A percentile compares a stretch with the other conserved stretches of the same genome.
These are phyloP conservation scores for Meripilus lineatus DNA, from an alignment of 1,284 basidiomycete genomes.

Conservation along the genomic window DNA sequence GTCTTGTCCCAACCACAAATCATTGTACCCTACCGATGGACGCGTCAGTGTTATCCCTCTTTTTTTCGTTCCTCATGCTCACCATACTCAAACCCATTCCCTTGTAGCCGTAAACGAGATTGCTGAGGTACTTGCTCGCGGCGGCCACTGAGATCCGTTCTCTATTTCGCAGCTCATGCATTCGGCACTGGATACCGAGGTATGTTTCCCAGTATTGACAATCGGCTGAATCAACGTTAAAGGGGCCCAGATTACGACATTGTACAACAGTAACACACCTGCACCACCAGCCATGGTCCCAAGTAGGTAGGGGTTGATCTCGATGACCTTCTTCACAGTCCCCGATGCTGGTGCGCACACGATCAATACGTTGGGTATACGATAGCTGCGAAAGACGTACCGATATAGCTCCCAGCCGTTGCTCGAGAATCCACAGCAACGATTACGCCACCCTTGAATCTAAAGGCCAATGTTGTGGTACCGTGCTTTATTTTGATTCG, in stretches of 20 bases:
- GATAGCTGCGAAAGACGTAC: conserved; percentile 38
- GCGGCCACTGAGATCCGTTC: conserved; percentile 99
- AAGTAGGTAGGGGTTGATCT: conserved; percentile 98
- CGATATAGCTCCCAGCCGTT: conserved; percentile 95
- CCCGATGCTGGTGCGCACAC: conserved; percentile 64
- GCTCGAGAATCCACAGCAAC: conserved; percentile 98
- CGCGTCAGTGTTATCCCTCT: background rate
- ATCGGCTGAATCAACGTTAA: conserved; percentile 52
- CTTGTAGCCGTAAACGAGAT: conserved; percentile 98
- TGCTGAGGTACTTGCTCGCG: conserved; percentile 95
- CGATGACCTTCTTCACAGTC: conserved; percentile 98
- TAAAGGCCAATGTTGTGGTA: conserved; percentile 97
- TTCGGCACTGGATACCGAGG: conserved; percentile 94
- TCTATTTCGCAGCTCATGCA: conserved; percentile 96
- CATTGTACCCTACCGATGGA: conserved; percentile 82
- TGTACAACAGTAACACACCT: conserved; percentile 43
- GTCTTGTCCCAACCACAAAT: conserved; percentile 99
- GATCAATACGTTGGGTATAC: conserved; percentile 1
- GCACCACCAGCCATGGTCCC: conserved; percentile 99
- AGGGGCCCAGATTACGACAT: conserved; percentile 3
- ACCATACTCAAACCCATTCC: conserved; percentile 99
- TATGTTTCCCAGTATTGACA: conserved; percentile 99
- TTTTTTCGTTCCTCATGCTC: conserved; percentile 17
- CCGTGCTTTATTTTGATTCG: conserved; percentile 99
- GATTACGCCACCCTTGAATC: conserved; percentile 95